These are phyloP conservation scores for Aspergillus wentii DNA, from an alignment of 495 filamentous ascomycete species.

Conservation along the genomic window DNA sequence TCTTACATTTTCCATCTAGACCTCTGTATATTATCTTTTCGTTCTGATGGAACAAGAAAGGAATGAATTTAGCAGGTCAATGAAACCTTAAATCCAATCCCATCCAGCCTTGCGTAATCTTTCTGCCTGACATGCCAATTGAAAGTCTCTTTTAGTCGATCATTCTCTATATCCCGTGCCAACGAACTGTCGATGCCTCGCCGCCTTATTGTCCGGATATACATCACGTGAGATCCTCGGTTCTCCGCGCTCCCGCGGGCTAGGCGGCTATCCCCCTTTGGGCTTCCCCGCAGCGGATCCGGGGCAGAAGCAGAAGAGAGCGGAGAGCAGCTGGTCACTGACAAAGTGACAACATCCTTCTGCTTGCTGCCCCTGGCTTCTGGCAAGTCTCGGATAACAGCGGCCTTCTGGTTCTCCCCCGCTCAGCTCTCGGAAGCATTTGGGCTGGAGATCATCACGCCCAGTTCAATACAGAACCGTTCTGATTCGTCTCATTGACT, in stretches of 20 bases:
- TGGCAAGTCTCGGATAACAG: conserved; percentile 19
- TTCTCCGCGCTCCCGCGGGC: conserved; percentile 12
- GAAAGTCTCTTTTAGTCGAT: too few relatives aligned
- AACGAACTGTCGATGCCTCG: too few relatives aligned
- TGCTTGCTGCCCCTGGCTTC: conserved; percentile 1
- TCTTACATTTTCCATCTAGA: too few relatives aligned
- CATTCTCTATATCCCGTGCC: too few relatives aligned
- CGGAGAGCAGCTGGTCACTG: neutral
- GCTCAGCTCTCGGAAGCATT: conserved; percentile 5
- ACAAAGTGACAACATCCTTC: neutral
- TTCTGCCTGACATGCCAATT: too few relatives aligned
- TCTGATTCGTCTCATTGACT: too few relatives aligned
- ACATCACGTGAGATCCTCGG: conserved; percentile 8
- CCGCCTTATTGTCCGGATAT: too few relatives aligned
- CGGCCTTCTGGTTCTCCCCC: conserved; percentile 6
- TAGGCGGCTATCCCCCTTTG: conserved; percentile 5
- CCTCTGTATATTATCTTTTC: too few relatives aligned
- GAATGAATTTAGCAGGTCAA: too few relatives aligned
- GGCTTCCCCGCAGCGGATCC: conserved; percentile 13
- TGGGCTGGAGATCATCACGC: neutral
- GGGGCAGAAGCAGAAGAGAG: conserved; percentile 2
- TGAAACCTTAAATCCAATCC: neutral
- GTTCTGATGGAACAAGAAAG: too few relatives aligned
- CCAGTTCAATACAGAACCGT: neutral
- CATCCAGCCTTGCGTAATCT: too few relatives aligned